Conservation (phyloP, 2,329 filamentous ascomycete genomes). For the Trichoderma simmonsii region DNA sequence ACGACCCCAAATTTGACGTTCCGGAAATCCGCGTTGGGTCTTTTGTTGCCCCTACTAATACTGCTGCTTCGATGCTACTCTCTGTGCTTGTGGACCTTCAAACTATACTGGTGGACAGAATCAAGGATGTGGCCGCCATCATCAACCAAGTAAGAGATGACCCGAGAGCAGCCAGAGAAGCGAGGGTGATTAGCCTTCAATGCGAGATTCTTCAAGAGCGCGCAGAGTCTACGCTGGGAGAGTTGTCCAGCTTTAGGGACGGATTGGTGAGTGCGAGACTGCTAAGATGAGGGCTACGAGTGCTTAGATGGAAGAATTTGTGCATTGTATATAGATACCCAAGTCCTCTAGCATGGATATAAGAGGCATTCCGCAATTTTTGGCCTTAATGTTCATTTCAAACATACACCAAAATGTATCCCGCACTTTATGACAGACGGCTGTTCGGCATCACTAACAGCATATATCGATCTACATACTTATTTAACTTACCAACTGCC, state of each 20-base stretch:
- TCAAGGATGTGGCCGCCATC: constrained; percentile 19
- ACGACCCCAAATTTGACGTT: constrained; percentile 35
- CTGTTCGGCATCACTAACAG: background rate
- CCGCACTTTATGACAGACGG: background rate
- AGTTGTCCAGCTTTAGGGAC: constrained; percentile 19
- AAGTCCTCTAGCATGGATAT: background rate
- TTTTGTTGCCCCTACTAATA: constrained; percentile 33
- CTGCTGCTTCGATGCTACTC: constrained; percentile 34
- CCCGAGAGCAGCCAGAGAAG: constrained; percentile 21
- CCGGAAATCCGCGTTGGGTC: constrained; percentile 42
- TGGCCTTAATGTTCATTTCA: background rate
- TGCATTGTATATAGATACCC: background rate
- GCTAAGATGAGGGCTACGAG: background rate
- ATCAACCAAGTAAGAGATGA: constrained; percentile 13
- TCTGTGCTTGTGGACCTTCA: constrained; percentile 34
- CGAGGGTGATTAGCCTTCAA: constrained; percentile 27
- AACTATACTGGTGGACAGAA: constrained; percentile 22
- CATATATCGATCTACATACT: background rate
- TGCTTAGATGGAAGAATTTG: background rate
- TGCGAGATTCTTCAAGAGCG: constrained; percentile 28
- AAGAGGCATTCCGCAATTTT: background rate
- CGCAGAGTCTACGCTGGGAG: constrained; percentile 22
- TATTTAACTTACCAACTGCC: background rate
- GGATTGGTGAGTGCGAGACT: background rate
- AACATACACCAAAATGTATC: background rate